Base-by-base conservation (phyloP, 2,329 filamentous ascomycete species). In the Epichloe bromicola region DNA sequence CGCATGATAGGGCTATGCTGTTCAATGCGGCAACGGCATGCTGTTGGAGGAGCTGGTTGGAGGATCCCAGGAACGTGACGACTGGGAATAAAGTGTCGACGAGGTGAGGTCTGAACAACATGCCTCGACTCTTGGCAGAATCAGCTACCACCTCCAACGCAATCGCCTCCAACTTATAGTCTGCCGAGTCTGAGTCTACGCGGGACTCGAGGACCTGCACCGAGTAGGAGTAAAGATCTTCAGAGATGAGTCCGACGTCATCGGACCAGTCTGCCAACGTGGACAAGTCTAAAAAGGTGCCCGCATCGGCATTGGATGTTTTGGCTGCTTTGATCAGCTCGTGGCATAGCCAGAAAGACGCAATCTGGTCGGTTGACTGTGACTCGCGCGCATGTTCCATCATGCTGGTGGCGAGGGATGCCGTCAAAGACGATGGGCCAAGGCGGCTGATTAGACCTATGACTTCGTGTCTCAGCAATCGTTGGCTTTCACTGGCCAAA, bases 61-160 rank as follows among this genome's bases (percentile, higher is more conserved):
- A 71, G 3, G 88, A 90, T 4, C 88, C 89, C 15, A 98, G 72
- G 48, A 90, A 79, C n/a, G 93, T 87, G 0, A 94, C 78, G n/a
- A 95, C 75, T 0, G 93, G 90, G 64, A 95, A 98, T 12, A 98
- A 71, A 0, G 89, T 82, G 59, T 98, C 93, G 48, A 96, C 88
- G 10, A 98, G 75, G 62, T 97, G 91, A 3, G 82, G 78, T 3
- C 86, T 81, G 64, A 96, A 98, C 0, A 79, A 77, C 48, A 75
- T 63, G 19, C 80, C 76, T 38, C 85, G 72, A 17, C 79, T 79
- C 26, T 77, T 73, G 3, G 91, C 87, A 54, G 88, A 83, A 51
- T 91, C 78, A 0, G 89, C 83, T 6, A 90, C 74, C 2, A 85
- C 78, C 64, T 97, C 91, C 2, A 98, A 69, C 1, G 90, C 85